Conservation (phyloP, 805 yeast genomes). For the Metschnikowia peoriensis region DNA sequence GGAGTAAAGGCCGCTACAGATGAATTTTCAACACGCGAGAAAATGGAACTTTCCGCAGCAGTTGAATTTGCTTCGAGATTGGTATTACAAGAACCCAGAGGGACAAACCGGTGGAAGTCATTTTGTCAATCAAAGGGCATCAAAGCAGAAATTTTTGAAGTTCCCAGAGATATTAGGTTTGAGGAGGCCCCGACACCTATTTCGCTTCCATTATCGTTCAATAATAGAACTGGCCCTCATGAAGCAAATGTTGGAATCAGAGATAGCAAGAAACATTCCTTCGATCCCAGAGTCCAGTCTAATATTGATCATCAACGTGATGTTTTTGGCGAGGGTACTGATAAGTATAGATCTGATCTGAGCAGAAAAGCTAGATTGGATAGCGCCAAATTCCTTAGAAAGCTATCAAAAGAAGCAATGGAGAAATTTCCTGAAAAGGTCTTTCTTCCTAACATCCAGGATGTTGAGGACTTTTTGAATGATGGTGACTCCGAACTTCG, state of each 20-base stretch:
- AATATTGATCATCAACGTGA: conserved; percentile 65
- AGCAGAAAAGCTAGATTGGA: conserved; percentile 51
- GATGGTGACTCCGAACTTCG: conserved; percentile 40
- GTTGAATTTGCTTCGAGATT: conserved; percentile 74
- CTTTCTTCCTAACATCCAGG: conserved; percentile 57
- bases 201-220: conserved; percentile 61
- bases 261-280: conserved; percentile 76
- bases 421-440: conserved; percentile 28
- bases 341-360: conserved; percentile 50
- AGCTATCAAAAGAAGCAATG: conserved; percentile 53
- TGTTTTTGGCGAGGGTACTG: conserved; percentile 74
- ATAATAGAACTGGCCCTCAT: conserved; percentile 74
- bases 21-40: conserved; percentile 33
- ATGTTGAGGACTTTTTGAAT: conserved; percentile 54
- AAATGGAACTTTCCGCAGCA: conserved; percentile 55
- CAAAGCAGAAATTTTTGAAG: conserved; percentile 7
- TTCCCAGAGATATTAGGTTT: conserved; percentile 26
- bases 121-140: conserved; percentile 20
- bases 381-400: conserved; percentile 53
- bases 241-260: conserved; percentile 81
- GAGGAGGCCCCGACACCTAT: conserved; percentile 30
- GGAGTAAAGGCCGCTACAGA: conserved; percentile 48
- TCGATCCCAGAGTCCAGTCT: conserved; percentile 76
- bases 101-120: conserved; percentile 47
- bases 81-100: conserved; percentile 50